A percentile compares a stretch with the other conserved stretches of the same genome.
These are phyloP conservation scores for Crithidia sp. DNA, from an alignment of 208 protist species.

Conservation along the genomic window DNA sequence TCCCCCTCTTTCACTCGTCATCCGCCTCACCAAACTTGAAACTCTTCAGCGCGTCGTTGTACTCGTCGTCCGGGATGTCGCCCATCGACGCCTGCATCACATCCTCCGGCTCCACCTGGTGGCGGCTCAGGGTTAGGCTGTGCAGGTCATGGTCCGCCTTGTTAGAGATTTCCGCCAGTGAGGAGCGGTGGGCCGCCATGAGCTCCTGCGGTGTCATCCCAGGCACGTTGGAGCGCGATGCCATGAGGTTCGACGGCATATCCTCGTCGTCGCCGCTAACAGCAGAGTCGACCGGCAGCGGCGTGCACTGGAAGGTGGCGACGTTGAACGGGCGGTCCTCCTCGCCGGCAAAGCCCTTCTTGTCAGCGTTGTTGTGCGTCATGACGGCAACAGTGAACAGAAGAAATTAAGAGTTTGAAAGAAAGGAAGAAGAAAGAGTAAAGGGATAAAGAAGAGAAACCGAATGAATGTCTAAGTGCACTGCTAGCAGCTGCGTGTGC, in stretches of 20 bases:
- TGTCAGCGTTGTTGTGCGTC: neutral
- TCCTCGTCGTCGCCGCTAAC: slow-evolving; percentile 35
- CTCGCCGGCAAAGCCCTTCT: slow-evolving; percentile 26
- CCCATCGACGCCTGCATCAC: slow-evolving; percentile 25
- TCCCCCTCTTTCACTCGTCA: slow-evolving; percentile 10
- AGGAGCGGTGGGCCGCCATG: slow-evolving; percentile 59
- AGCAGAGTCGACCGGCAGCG: slow-evolving; percentile 11
- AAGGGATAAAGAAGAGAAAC: slow-evolving; percentile 4
- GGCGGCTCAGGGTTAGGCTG: slow-evolving; percentile 80
- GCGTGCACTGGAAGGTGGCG: slow-evolving; percentile 50
- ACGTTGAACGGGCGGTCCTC: slow-evolving; percentile 38
- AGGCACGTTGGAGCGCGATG: slow-evolving; percentile 59
- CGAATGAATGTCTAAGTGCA: neutral
- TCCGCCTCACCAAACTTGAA: slow-evolving; percentile 47
- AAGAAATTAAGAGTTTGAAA: neutral
- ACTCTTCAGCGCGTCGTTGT: slow-evolving; percentile 43
- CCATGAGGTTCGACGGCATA: slow-evolving; percentile 47
- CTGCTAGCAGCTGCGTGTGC: no score
- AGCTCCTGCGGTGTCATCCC: slow-evolving; percentile 71
- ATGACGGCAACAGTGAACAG: neutral
- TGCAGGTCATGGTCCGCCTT: slow-evolving; percentile 47
- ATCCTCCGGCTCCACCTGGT: slow-evolving; percentile 59
- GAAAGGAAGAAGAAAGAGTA: neutral
- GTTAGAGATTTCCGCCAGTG: slow-evolving; percentile 46
- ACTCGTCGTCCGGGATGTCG: slow-evolving; percentile 44